Evolutionary conservation across 2,329 filamentous ascomycete species (phyloP).

Genomic region (Coleophoma eucalyptorum): DNA sequence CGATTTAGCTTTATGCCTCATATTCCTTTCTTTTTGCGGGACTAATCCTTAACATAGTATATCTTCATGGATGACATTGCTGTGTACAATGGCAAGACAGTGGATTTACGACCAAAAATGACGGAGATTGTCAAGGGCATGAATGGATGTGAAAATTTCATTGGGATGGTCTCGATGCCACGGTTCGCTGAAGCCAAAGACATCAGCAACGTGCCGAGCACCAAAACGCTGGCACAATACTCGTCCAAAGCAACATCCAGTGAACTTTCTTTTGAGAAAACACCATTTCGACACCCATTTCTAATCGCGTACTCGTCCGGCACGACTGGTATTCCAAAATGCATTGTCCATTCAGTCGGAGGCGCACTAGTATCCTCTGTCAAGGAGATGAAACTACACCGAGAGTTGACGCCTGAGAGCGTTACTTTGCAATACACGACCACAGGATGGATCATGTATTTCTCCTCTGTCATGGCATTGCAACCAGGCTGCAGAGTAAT

Average conservation of each 20-base stretch:
- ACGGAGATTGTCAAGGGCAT: conserved; percentile 59
- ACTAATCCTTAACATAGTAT: conserved; percentile 36
- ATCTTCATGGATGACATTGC: conserved; percentile 83
- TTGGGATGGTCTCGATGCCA: conserved; percentile 60
- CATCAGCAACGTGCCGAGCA: conserved; percentile 45
- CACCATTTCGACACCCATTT: conserved; percentile 59
- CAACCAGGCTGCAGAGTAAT: conserved; percentile 57
- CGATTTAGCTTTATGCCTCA: conserved; percentile 7
- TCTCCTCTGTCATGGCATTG: conserved; percentile 55
- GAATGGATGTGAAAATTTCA: conserved; percentile 54
- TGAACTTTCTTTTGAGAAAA: conserved; percentile 18
- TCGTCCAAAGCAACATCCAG: conserved; percentile 26
- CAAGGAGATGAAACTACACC: conserved; percentile 59
- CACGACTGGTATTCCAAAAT: conserved; percentile 81
- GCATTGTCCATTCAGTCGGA: conserved; percentile 75
- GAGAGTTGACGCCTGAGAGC: conserved; percentile 36
- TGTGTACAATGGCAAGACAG: conserved; percentile 73
- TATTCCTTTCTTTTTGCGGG: background rate
- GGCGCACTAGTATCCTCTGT: conserved; percentile 53
- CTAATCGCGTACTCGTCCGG: conserved; percentile 76
- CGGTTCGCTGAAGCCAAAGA: conserved; percentile 61
- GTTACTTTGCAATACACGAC: conserved; percentile 55
- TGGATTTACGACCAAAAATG: conserved; percentile 73
- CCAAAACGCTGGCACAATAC: conserved; percentile 34
- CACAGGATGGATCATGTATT: conserved; percentile 89